A percentile compares a stretch with the other conserved stretches of the same genome.
Conservation (phyloP, 2,329 filamentous ascomycete species). For the Fusarium drepaniforme region DNA sequence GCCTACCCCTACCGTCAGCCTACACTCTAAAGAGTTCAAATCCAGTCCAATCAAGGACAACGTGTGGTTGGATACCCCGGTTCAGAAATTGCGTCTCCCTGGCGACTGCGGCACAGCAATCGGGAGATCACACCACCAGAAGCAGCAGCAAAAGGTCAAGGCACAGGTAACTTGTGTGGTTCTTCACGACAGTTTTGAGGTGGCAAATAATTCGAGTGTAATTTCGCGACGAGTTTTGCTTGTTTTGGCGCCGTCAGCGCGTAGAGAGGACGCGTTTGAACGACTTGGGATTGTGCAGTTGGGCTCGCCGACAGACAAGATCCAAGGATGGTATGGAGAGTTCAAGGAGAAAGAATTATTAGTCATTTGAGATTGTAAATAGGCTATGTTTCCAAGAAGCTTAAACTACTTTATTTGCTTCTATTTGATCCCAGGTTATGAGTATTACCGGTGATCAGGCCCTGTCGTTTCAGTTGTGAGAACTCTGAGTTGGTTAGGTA, state of each 20-base stretch:
- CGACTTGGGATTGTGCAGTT: not conserved
- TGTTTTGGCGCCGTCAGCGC: not conserved
- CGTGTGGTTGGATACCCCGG: not conserved
- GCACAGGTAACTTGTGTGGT: not conserved
- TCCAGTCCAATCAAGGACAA: not conserved
- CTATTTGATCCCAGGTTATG: not conserved
- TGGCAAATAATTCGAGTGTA: not conserved
- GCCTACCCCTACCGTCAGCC: not conserved
- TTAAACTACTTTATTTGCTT: not conserved
- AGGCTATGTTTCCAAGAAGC: not conserved
- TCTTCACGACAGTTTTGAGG: not conserved
- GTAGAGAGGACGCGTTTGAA: not conserved
- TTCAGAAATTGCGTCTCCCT: not conserved
- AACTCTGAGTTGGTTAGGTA: not conserved
- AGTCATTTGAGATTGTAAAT: not conserved
- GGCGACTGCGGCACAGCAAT: not conserved
- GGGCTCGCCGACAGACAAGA: not conserved
- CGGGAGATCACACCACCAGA: not conserved
- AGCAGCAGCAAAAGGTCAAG: not conserved
- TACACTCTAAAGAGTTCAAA: not conserved
- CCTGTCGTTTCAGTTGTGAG: not conserved
- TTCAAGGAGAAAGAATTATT: not conserved
- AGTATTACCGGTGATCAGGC: not conserved
- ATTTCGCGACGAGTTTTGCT: not conserved
- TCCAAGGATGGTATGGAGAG: not conserved